Evolutionary conservation across 805 yeast species (phyloP).

Genomic region (Lachancea cidri): DNA sequence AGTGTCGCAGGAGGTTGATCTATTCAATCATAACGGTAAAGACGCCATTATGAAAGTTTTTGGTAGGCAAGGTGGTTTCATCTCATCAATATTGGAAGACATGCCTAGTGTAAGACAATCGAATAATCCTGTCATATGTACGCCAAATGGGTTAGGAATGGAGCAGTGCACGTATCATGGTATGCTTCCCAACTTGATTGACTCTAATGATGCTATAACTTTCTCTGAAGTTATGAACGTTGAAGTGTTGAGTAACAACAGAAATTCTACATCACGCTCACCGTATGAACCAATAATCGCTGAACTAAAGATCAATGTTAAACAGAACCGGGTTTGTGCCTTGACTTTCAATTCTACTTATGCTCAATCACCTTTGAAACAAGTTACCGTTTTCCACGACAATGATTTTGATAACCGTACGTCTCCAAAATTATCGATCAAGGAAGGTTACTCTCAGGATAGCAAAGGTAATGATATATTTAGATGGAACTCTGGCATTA

Average conservation of each 20-base stretch:
- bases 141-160: conserved; percentile 38
- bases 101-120: conserved; percentile 56
- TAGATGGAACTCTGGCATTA: conserved; percentile 59
- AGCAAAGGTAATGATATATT: conserved; percentile 41
- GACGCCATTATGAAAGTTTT: conserved; percentile 42
- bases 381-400: conserved; percentile 48
- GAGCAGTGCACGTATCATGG: conserved; percentile 52
- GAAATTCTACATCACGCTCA: conserved; percentile 40
- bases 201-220: conserved; percentile 33
- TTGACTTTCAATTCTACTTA: conserved; percentile 53
- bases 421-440: conserved; percentile 6
- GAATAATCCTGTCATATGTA: conserved; percentile 34
- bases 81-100: conserved; percentile 46
- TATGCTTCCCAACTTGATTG: conserved; percentile 42
- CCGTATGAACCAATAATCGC: conserved; percentile 63
- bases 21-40: conserved; percentile 27
- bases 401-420: conserved; percentile 8
- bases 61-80: conserved; percentile 46
- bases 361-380: conserved; percentile 56
- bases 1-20: conserved; percentile 57
- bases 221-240: conserved; percentile 41
- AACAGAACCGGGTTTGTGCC: conserved; percentile 60
- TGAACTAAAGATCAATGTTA: conserved; percentile 51
- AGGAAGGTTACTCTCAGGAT: conserved; percentile 29
- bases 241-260: conserved; percentile 46